phyloP scores from a whole-genome alignment of 2,329 filamentous ascomycete species.

The Penicillium carneum region DNA sequence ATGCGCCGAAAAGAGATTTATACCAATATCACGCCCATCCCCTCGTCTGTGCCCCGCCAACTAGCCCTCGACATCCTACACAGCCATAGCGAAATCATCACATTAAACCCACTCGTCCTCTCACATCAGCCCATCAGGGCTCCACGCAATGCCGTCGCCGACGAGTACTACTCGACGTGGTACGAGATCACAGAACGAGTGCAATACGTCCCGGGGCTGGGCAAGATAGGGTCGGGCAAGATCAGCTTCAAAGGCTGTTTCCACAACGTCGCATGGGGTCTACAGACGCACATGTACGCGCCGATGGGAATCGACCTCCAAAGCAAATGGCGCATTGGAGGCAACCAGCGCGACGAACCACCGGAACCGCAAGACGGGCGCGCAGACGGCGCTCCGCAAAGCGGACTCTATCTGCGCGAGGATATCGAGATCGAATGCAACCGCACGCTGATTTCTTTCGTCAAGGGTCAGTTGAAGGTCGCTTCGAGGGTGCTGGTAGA shows the following conservation, averaged over 20 bases:
- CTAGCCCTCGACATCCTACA: slow-evolving; percentile 78
- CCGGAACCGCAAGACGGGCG: slow-evolving; percentile 71
- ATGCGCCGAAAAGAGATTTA: slow-evolving; percentile 32
- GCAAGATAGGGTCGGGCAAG: slow-evolving; percentile 66
- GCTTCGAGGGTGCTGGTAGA: slow-evolving; percentile 75
- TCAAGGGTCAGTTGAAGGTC: slow-evolving; percentile 82
- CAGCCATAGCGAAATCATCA: slow-evolving; percentile 82
- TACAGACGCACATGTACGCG: slow-evolving; percentile 84
- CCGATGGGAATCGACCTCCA: slow-evolving; percentile 81
- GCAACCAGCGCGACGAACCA: slow-evolving; percentile 74
- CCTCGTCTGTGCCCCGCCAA: slow-evolving; percentile 70
- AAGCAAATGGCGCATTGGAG: slow-evolving; percentile 78
- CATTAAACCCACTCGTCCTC: slow-evolving; percentile 82
- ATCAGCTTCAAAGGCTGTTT: slow-evolving; percentile 83
- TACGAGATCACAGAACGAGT: slow-evolving; percentile 81
- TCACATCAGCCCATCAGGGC: slow-evolving; percentile 73
- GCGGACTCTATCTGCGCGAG: slow-evolving; percentile 81
- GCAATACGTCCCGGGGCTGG: slow-evolving; percentile 70
- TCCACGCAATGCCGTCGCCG: slow-evolving; percentile 69
- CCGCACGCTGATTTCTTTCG: slow-evolving; percentile 74
- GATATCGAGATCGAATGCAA: slow-evolving; percentile 86
- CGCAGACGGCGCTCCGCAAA: slow-evolving; percentile 64
- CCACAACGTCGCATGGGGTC: slow-evolving; percentile 72
- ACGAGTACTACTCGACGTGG: slow-evolving; percentile 78
- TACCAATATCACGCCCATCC: slow-evolving; percentile 80